Percentiles rank a stretch among this genome's conserved stretches.
Conservation (phyloP, 805 yeast genomes). For the Wickerhamiella qilinensis region DNA sequence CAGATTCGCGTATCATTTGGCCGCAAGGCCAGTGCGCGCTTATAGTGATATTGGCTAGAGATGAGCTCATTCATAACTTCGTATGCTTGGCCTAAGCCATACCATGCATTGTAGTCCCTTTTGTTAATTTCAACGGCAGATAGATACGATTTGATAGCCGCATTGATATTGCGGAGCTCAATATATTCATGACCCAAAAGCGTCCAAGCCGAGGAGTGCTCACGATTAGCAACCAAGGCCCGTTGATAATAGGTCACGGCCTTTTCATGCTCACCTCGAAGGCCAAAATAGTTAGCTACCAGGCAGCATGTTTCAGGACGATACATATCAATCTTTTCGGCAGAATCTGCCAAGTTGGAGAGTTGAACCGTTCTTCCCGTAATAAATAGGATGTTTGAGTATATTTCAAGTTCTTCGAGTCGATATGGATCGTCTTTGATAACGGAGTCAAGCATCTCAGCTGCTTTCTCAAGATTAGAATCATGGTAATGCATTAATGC, state of each 20-base stretch:
- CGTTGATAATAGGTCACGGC: slow-evolving; percentile 86
- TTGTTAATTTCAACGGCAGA: slow-evolving; percentile 81
- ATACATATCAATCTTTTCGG: slow-evolving; percentile 66
- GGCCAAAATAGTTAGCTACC: slow-evolving; percentile 81
- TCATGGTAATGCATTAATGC: slow-evolving; percentile 72
- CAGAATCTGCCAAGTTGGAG: slow-evolving; percentile 73
- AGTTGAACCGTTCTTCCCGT: slow-evolving; percentile 78
- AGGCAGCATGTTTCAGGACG: slow-evolving; percentile 92
- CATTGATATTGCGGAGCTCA: slow-evolving; percentile 88
- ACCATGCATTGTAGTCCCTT: slow-evolving; percentile 93
- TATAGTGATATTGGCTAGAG: slow-evolving; percentile 83
- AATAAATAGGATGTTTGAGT: slow-evolving; percentile 88
- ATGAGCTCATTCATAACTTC: slow-evolving; percentile 91
- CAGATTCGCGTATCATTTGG: slow-evolving; percentile 90
- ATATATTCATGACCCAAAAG: slow-evolving; percentile 98
- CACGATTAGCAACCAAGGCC: slow-evolving; percentile 66
- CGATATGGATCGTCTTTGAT: slow-evolving; percentile 64
- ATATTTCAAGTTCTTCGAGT: slow-evolving; percentile 79
- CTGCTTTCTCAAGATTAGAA: slow-evolving; percentile 74
- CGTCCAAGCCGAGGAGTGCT: slow-evolving; percentile 88
- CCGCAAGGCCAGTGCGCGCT: slow-evolving; percentile 72
- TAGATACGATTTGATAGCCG: slow-evolving; percentile 90
- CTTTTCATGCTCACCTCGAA: slow-evolving; percentile 85
- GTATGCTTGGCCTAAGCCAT: slow-evolving; percentile 95
- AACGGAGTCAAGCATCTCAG: slow-evolving; percentile 59